Percentiles rank a stretch among this genome's conserved stretches.
These are phyloP conservation scores for Aspergillus fumigatiaffinis DNA, from an alignment of 2,329 filamentous ascomycete genomes.

Conservation along the genomic window DNA sequence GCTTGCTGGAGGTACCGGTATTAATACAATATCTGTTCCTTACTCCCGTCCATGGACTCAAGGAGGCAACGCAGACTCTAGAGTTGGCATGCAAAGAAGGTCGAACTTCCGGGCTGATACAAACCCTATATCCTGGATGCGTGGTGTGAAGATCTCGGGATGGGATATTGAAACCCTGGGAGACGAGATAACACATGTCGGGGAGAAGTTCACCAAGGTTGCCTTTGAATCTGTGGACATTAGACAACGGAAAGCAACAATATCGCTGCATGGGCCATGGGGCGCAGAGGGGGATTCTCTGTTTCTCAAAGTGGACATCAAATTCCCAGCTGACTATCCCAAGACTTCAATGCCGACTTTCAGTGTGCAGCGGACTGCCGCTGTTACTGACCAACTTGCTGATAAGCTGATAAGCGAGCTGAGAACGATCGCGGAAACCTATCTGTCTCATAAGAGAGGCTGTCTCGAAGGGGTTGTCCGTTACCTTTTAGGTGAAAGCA, in stretches of 20 bases:
- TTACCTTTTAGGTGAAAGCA: slow-evolving; percentile 58
- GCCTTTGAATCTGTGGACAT: slow-evolving; percentile 58
- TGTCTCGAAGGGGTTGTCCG: slow-evolving; percentile 60
- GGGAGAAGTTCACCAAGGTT: slow-evolving; percentile 58
- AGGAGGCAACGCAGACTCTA: slow-evolving; percentile 46
- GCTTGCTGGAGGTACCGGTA: slow-evolving; percentile 33
- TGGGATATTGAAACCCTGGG: slow-evolving; percentile 54
- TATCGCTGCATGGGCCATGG: slow-evolving; percentile 61
- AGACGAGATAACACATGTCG: slow-evolving; percentile 59
- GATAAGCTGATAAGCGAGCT: slow-evolving; percentile 50
- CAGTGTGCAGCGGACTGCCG: slow-evolving; percentile 54
- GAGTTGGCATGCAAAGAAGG: slow-evolving; percentile 47
- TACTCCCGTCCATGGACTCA: slow-evolving; percentile 48
- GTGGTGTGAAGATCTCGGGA: slow-evolving; percentile 57
- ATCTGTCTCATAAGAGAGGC: slow-evolving; percentile 50
- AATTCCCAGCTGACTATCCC: slow-evolving; percentile 57
- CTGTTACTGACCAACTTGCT: slow-evolving; percentile 50
- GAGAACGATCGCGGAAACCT: slow-evolving; percentile 52
- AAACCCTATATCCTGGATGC: slow-evolving; percentile 62
- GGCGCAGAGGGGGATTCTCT: slow-evolving; percentile 48
- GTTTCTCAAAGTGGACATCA: slow-evolving; percentile 56
- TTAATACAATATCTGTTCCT: slow-evolving; percentile 50
- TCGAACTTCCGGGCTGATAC: slow-evolving; percentile 47
- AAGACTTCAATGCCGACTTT: slow-evolving; percentile 48
- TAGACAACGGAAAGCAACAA: slow-evolving; percentile 49